Percentiles rank a stretch among this genome's conserved stretches.
Conservation (phyloP, 345 rosid genomes). For the Eutrema yunnanense region DNA sequence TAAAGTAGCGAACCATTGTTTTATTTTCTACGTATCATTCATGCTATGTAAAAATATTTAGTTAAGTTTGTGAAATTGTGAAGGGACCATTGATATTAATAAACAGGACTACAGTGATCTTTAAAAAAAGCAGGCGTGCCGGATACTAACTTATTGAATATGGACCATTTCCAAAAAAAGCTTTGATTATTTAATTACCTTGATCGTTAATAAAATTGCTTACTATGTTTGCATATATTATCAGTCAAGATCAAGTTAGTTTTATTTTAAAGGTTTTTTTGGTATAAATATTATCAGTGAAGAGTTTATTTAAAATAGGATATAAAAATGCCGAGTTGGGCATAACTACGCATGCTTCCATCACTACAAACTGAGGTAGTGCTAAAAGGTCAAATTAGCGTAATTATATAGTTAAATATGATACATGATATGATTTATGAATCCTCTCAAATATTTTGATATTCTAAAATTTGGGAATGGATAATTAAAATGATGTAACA, state of each 20-base stretch:
- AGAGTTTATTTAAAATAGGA: background rate
- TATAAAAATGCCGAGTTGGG: background rate
- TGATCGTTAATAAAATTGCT: background rate
- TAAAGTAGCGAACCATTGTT: background rate
- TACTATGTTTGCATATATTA: background rate
- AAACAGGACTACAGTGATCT: background rate
- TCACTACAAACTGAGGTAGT: background rate
- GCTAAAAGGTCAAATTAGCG: background rate
- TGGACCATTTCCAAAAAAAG: background rate
- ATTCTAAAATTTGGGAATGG: background rate
- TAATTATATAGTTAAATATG: background rate
- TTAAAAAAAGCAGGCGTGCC: background rate
- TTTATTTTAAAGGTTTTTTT: background rate
- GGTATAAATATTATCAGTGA: background rate
- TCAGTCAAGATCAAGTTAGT: background rate
- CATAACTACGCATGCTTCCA: slow-evolving; percentile 1
- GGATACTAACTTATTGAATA: background rate
- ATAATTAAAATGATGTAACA: background rate
- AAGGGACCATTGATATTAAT: background rate
- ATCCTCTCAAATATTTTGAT: background rate
- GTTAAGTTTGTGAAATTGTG: background rate
- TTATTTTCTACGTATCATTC: background rate
- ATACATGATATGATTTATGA: background rate
- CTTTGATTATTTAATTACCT: background rate
- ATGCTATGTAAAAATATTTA: background rate